These are phyloP conservation scores for Favolaschia claudopus DNA, from an alignment of 768 basidiomycete genomes.

Conservation along the genomic window DNA sequence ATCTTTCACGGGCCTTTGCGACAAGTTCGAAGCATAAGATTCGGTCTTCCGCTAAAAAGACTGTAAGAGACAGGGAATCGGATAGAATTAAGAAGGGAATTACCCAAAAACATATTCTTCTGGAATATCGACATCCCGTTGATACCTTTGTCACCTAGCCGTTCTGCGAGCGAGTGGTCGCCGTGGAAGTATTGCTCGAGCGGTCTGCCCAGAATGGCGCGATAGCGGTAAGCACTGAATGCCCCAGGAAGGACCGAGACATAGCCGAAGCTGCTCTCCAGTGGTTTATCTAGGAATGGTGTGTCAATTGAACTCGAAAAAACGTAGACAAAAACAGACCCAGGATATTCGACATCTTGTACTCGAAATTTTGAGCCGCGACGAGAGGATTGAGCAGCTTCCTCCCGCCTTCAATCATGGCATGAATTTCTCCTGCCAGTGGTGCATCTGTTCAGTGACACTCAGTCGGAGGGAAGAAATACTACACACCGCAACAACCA, in stretches of 20 bases:
- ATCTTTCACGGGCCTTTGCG: constrained; percentile 69
- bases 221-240: constrained; percentile 92
- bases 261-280: constrained; percentile 95
- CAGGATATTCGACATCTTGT: constrained; percentile 97
- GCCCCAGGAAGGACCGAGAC: constrained; percentile 95
- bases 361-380: constrained; percentile 96
- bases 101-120: constrained; percentile 88
- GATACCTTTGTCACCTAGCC: constrained; percentile 91
- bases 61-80: constrained; percentile 35
- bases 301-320: constrained; percentile 14
- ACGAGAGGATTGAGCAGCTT: constrained; percentile 92
- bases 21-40: constrained; percentile 84
- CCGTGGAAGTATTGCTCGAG: constrained; percentile 87
- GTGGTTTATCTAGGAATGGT: constrained; percentile 77
- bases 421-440: constrained; percentile 88
- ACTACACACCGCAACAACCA: constrained; percentile 76
- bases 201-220: constrained; percentile 89
- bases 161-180: constrained; percentile 88
- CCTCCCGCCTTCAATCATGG: constrained; percentile 91
- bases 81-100: constrained; percentile 27
- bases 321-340: constrained; percentile 46
- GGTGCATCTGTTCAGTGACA: not conserved
- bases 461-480: not conserved
- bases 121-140: constrained; percentile 97
- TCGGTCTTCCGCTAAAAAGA: constrained; percentile 70